phyloP scores from a whole-genome alignment of 1,139 yeast species.

The Saccharomyces hybrid region DNA sequence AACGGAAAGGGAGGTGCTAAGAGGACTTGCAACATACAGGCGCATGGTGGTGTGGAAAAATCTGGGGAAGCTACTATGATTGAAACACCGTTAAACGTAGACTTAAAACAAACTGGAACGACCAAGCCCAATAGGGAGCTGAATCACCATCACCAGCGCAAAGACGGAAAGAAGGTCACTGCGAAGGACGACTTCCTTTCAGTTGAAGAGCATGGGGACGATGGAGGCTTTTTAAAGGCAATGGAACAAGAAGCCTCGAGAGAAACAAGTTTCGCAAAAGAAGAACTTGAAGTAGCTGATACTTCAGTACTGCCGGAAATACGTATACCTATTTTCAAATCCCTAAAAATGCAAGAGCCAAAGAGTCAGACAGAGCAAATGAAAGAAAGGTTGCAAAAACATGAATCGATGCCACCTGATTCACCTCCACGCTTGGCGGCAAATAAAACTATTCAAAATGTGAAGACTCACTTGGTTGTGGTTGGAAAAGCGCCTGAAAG shows the following conservation, averaged over 20 bases:
- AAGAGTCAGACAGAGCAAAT: background rate
- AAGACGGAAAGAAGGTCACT: background rate
- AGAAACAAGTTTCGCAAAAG: background rate
- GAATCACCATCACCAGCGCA: background rate
- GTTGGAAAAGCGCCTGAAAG: background rate
- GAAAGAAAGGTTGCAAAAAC: constrained; percentile 1
- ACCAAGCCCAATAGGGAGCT: background rate
- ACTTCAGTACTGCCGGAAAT: constrained; percentile 6
- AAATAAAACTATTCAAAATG: background rate
- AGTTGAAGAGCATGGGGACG: background rate
- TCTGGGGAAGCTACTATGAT: background rate
- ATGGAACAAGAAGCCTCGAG: background rate
- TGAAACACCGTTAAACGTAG: background rate
- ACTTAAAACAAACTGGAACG: background rate
- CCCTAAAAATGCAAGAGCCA: constrained; percentile 5
- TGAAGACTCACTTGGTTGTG: background rate
- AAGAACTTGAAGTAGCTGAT: background rate
- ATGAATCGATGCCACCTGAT: background rate
- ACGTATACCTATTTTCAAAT: constrained; percentile 24
- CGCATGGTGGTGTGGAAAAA: background rate
- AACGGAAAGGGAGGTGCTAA: background rate
- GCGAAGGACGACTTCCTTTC: background rate
- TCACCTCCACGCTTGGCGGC: background rate
- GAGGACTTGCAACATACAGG: background rate
- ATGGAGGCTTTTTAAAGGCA: background rate